Evolutionary conservation across 768 basidiomycete genomes (phyloP).

Genomic region (Suillus clintonianus): DNA sequence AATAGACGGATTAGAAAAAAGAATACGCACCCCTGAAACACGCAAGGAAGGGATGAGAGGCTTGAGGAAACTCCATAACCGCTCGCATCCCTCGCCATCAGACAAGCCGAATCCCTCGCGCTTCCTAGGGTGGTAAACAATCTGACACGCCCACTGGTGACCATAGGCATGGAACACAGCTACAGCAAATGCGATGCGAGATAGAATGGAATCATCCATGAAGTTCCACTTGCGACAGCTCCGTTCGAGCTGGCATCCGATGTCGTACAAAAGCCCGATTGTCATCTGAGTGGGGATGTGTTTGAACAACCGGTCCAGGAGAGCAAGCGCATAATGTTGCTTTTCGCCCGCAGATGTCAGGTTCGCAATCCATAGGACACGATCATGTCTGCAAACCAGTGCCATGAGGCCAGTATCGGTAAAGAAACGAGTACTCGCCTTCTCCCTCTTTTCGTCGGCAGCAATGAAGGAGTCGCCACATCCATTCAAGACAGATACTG

Average conservation of each 20-base stretch:
- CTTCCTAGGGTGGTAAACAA: too few relatives aligned
- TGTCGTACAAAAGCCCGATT: conserved; percentile 23
- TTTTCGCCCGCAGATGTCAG: conserved; percentile 17
- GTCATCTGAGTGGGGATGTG: conserved; percentile 13
- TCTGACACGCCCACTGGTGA: too few relatives aligned
- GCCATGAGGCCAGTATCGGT: not conserved
- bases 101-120: too few relatives aligned
- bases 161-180: too few relatives aligned
- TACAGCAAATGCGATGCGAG: too few relatives aligned
- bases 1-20: too few relatives aligned
- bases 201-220: too few relatives aligned
- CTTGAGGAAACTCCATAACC: too few relatives aligned
- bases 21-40: too few relatives aligned
- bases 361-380: conserved; percentile 15
- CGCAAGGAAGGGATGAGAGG: too few relatives aligned
- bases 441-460: conserved; percentile 12
- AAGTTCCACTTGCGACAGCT: conserved; percentile 12
- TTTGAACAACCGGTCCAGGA: conserved; percentile 17
- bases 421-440: conserved; percentile 19
- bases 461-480: conserved; percentile 32
- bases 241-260: conserved; percentile 21
- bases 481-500: conserved; percentile 31
- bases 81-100: too few relatives aligned
- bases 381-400: conserved; percentile 13
- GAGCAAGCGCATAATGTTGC: conserved; percentile 19